Conservation (phyloP, 805 yeast genomes). For the Saturnispora quitensis region DNA sequence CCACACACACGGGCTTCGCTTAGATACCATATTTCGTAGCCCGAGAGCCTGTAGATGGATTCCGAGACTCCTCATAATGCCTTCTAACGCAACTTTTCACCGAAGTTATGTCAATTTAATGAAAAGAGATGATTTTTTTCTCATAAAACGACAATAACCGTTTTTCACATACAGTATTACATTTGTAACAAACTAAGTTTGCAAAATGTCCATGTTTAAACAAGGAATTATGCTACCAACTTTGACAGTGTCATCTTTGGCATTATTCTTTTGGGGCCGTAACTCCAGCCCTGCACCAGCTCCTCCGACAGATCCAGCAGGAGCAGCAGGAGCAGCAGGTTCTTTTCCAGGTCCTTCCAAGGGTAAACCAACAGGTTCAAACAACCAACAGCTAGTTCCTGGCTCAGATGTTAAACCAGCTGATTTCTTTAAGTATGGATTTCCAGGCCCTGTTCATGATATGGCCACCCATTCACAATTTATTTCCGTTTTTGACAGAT, state of each 20-base stretch:
- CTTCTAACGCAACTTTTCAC: not conserved
- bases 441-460: constrained; percentile 93
- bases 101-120: not conserved
- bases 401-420: constrained; percentile 52
- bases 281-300: constrained; percentile 15
- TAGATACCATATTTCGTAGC: not conserved
- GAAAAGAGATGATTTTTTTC: not conserved
- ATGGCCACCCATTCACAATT: constrained; percentile 65
- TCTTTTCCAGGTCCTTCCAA: constrained; percentile 5
- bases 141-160: not conserved
- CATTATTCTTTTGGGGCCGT: constrained; percentile 24
- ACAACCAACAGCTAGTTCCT: constrained; percentile 6
- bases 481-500: constrained; percentile 78
- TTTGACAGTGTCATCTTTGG: constrained; percentile 19
- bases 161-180: not conserved
- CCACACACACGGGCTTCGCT: not conserved
- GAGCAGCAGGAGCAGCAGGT: constrained; percentile 11
- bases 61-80: not conserved
- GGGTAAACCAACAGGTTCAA: constrained; percentile 4
- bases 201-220: constrained; percentile 12
- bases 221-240: constrained; percentile 13
- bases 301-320: constrained; percentile 13
- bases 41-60: not conserved
- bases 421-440: constrained; percentile 83
- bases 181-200: not conserved